Conservation (phyloP, 1,284 basidiomycete genomes). For the Ganoderma sinense region DNA sequence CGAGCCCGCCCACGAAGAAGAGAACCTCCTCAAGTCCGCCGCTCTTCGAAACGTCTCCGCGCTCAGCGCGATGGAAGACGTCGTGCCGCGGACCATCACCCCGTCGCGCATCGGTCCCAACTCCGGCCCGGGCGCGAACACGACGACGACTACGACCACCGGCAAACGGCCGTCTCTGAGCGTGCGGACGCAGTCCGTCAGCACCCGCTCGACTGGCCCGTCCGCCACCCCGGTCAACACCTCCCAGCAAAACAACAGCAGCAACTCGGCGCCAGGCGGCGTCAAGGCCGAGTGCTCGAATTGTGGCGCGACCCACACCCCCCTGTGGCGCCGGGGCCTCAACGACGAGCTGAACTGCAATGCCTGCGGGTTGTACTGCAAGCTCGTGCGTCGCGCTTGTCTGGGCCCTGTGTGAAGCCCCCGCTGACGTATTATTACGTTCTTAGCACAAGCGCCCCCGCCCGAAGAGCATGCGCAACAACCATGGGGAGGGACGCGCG, state of each 20-base stretch:
- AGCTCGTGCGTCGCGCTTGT: conserved; percentile 59
- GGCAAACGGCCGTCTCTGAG: conserved; percentile 63
- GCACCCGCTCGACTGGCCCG: conserved; percentile 62
- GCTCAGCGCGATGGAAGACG: conserved; percentile 47
- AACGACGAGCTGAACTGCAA: conserved; percentile 89
- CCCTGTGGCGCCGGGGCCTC: conserved; percentile 80
- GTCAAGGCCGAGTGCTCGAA: conserved; percentile 86
- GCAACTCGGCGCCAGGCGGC: conserved; percentile 68
- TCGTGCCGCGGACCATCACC: conserved; percentile 55
- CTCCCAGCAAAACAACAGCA: conserved; percentile 40
- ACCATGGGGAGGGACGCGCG: conserved; percentile 70
- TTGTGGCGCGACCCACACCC: conserved; percentile 85
- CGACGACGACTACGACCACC: conserved; percentile 31
- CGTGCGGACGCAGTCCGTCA: conserved; percentile 51
- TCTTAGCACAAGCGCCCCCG: conserved; percentile 80
- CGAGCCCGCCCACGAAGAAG: conserved; percentile 35
- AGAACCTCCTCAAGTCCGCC: conserved; percentile 43
- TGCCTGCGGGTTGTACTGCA: conserved; percentile 83
- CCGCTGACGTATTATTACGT: conserved; percentile 27
- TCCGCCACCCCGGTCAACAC: conserved; percentile 67
- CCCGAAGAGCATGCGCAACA: conserved; percentile 83
- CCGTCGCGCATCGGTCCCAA: conserved; percentile 60
- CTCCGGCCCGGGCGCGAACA: conserved; percentile 53
- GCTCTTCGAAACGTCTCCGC: conserved; percentile 45
- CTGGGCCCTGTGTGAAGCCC: background rate